A percentile compares a stretch with the other conserved stretches of the same genome.
These are phyloP conservation scores for Yarrowia sp. DNA, from an alignment of 805 yeast species.

Conservation along the genomic window DNA sequence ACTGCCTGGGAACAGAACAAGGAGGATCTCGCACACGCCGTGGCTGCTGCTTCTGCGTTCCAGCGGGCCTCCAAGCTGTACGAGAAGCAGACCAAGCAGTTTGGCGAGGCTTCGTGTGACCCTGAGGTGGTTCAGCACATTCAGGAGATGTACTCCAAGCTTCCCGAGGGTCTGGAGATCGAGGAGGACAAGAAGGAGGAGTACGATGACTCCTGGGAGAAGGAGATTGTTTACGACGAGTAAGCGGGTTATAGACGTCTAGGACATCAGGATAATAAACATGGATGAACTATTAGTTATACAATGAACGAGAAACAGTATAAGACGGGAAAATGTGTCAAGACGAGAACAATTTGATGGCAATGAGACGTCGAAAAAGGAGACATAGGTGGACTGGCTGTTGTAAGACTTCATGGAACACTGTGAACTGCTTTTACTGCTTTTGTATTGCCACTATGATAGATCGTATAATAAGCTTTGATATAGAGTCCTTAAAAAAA, in stretches of 20 bases:
- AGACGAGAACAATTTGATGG: too few relatives aligned
- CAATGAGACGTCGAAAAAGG: too few relatives aligned
- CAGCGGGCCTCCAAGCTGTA: constrained; percentile 51
- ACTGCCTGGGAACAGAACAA: constrained; percentile 40
- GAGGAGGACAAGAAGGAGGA: constrained; percentile 50
- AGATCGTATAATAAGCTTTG: too few relatives aligned
- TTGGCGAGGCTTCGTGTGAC: constrained; percentile 56
- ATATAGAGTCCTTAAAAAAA: too few relatives aligned
- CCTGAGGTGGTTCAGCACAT: constrained; percentile 66
- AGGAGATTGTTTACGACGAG: constrained; percentile 33
- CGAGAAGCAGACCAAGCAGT: constrained; percentile 54
- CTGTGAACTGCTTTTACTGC: too few relatives aligned
- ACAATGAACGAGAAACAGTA: too few relatives aligned
- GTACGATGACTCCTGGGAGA: constrained; percentile 45
- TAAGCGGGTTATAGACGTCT: not conserved
- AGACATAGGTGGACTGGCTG: too few relatives aligned
- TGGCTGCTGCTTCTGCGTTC: constrained; percentile 51
- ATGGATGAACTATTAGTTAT: too few relatives aligned
- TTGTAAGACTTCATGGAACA: too few relatives aligned
- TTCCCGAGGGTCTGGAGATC: constrained; percentile 61
- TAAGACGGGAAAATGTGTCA: too few relatives aligned
- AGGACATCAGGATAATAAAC: too few relatives aligned
- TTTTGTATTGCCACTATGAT: too few relatives aligned
- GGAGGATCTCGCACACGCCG: constrained; percentile 51
- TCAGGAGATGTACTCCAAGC: constrained; percentile 55